Conservation (phyloP, 2,329 filamentous ascomycete genomes). For the Colletotrichum sp. region DNA sequence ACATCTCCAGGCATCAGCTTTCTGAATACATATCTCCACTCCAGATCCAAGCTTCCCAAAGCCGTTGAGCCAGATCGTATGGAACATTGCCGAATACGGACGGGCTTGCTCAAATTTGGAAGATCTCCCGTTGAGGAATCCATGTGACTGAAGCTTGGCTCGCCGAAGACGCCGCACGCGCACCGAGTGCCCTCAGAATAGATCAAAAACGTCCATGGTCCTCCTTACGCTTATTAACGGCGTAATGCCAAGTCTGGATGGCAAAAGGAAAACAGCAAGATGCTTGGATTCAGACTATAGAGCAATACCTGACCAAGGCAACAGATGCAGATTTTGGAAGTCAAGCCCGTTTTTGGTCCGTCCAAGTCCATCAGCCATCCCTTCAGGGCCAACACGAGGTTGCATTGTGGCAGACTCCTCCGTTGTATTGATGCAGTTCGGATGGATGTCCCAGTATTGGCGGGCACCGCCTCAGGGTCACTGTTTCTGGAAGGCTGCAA, state of each 20-base stretch:
- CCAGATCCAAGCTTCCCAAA: background rate
- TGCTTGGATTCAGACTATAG: background rate
- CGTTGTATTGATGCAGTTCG: background rate
- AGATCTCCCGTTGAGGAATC: background rate
- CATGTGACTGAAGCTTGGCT: background rate
- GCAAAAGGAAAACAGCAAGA: background rate
- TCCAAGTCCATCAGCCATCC: background rate
- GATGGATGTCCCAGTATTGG: background rate
- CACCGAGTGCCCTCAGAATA: background rate
- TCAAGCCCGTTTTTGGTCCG: background rate
- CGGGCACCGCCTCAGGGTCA: background rate
- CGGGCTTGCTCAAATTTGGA: background rate
- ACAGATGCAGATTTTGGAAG: background rate
- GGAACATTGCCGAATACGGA: background rate
- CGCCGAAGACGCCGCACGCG: no score
- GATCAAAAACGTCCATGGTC: background rate
- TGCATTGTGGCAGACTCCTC: background rate
- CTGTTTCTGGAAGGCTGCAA: background rate
- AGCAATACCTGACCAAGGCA: background rate
- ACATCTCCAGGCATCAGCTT: background rate
- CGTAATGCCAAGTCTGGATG: background rate
- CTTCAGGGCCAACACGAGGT: background rate
- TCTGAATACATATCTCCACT: background rate
- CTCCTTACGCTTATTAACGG: background rate
- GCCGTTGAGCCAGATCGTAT: background rate